Evolutionary conservation across 257 asterid species (phyloP).

Genomic region (Capsicum chinense): DNA sequence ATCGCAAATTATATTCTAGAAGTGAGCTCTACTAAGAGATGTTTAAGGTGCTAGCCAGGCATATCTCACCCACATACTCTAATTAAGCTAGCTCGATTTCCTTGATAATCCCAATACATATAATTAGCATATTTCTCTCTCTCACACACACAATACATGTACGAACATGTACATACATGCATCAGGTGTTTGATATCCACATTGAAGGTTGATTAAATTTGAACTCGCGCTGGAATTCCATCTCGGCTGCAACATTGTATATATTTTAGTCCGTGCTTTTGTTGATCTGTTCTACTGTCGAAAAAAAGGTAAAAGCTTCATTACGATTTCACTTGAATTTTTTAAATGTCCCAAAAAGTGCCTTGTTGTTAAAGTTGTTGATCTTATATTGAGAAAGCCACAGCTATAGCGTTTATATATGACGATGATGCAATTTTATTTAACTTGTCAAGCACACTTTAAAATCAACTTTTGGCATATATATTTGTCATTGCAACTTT

Average conservation of each 20-base stretch:
- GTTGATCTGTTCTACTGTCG: background rate
- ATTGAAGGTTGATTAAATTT: no score
- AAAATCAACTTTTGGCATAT: constrained; percentile 9
- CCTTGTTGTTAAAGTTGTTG: constrained; percentile 35
- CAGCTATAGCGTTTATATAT: background rate
- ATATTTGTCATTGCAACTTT: background rate
- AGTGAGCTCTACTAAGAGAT: background rate
- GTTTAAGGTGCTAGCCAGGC: background rate
- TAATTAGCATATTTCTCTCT: background rate
- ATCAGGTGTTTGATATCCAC: background rate
- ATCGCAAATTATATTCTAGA: no score
- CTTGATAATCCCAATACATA: background rate
- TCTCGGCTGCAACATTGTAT: background rate
- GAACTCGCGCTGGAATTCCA: background rate
- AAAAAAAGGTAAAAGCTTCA: background rate
- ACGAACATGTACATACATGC: no score
- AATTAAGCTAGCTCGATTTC: background rate
- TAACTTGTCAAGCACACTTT: constrained; percentile 9
- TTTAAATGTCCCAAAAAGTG: constrained; percentile 38
- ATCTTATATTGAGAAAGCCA: constrained; percentile 19
- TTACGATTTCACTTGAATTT: background rate
- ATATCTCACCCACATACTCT: background rate
- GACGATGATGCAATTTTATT: constrained; percentile 3
- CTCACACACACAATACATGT: no score
- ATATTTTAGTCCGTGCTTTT: background rate